Conservation (phyloP, 169 alveolate species). For the Cyclospora cayetanensis region DNA sequence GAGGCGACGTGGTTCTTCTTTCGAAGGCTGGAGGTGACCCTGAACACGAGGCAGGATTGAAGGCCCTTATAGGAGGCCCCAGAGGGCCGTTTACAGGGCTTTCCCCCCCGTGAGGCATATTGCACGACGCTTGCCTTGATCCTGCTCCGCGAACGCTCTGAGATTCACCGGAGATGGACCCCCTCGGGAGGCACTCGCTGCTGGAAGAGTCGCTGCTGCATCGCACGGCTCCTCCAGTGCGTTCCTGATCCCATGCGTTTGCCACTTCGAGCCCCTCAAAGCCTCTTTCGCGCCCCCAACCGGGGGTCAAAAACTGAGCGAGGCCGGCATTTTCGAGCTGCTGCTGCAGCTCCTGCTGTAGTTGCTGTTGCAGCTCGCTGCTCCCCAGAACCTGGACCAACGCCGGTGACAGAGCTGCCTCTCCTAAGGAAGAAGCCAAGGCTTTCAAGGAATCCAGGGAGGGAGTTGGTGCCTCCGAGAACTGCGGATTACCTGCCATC, state of each 20-base stretch:
- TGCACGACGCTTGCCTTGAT: neutral
- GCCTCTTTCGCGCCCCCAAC: neutral
- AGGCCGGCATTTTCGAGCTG: neutral
- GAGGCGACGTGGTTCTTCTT: neutral
- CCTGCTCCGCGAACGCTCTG: neutral
- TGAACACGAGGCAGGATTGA: neutral
- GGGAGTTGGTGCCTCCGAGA: no score
- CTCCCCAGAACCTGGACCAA: no score
- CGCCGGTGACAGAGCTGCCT: no score
- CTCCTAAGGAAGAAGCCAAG: no score
- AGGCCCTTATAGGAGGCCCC: neutral
- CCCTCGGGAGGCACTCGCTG: neutral
- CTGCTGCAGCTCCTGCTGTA: conserved; percentile 17
- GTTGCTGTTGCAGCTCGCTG: neutral
- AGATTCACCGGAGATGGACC: neutral
- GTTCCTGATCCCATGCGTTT: neutral
- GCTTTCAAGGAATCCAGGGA: no score
- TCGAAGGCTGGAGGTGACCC: neutral
- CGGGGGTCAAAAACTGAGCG: neutral
- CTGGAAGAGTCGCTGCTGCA: neutral
- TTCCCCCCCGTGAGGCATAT: neutral
- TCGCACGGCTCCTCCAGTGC: neutral
- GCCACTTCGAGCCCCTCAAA: no score
- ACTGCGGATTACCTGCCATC: no score
- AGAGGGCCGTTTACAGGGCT: neutral